Conservation (phyloP, 176 grass and related monocot species). For the Calamus simplicifolius region DNA sequence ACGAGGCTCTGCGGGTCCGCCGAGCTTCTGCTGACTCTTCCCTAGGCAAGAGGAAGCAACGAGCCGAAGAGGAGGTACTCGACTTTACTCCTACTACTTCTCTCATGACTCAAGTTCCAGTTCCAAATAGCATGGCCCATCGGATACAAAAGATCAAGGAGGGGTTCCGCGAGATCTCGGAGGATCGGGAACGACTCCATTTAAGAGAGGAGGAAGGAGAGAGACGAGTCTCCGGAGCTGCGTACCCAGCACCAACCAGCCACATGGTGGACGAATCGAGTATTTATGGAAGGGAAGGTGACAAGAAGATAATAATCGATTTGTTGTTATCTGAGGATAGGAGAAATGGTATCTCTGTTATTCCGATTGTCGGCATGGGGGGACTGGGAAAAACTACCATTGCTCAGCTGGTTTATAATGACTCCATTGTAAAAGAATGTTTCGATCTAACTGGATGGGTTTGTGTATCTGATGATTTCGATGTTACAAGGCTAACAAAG, state of each 20-base stretch:
- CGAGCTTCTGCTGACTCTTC: background rate
- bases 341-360: background rate
- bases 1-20: conserved; percentile 2
- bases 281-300: conserved; percentile 28
- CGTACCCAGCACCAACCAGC: conserved; percentile 4
- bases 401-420: conserved; percentile 35
- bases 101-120: background rate
- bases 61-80: background rate
- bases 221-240: background rate
- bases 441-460: conserved; percentile 31
- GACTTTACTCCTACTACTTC: background rate
- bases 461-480: conserved; percentile 30
- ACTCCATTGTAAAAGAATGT: conserved; percentile 1
- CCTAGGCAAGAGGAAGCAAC: conserved; percentile 10
- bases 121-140: background rate
- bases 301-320: conserved; percentile 26
- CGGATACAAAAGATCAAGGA: conserved; percentile 20
- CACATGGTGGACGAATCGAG: conserved; percentile 20
- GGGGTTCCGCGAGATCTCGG: conserved; percentile 24
- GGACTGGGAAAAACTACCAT: conserved; percentile 49
- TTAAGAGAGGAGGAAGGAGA: conserved; percentile 23
- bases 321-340: background rate
- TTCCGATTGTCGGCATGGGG: conserved; percentile 35
- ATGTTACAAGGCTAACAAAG: conserved; percentile 19
- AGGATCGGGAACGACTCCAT: conserved; percentile 14